Evolutionary conservation across 2,329 filamentous ascomycete genomes (phyloP).

Genomic region (Emergomyces pasteurianus): DNA sequence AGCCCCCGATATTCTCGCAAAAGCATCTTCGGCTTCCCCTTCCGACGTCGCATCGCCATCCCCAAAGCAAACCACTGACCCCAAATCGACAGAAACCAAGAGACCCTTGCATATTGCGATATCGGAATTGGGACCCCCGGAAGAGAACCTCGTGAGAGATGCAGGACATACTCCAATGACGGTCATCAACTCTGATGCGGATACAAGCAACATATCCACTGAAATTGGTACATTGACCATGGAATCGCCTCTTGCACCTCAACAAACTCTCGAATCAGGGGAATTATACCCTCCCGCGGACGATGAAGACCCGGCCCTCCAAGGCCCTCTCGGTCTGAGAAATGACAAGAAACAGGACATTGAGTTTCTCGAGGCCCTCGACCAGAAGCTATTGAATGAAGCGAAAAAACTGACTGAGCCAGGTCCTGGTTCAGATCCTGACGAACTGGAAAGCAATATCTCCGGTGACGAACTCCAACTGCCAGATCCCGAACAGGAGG

Average conservation of each 20-base stretch:
- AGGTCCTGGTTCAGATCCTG: constrained; percentile 11
- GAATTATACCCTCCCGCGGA: constrained; percentile 32
- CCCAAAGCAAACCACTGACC: constrained; percentile 8
- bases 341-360: constrained; percentile 30
- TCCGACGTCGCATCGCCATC: constrained; percentile 14
- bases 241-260: constrained; percentile 23
- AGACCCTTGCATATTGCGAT: constrained; percentile 9
- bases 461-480: constrained; percentile 17
- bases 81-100: constrained; percentile 13
- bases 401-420: constrained; percentile 22
- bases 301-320: constrained; percentile 32
- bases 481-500: constrained; percentile 23
- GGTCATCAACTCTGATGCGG: constrained; percentile 25
- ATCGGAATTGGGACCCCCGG: constrained; percentile 27
- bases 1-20: constrained; percentile 31
- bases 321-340: constrained; percentile 31
- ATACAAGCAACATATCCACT: constrained; percentile 18
- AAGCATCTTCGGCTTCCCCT: constrained; percentile 27
- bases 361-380: constrained; percentile 30
- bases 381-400: constrained; percentile 33
- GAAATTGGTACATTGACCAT: constrained; percentile 13
- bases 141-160: constrained; percentile 29
- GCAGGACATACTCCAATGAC: constrained; percentile 36
- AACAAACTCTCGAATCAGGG: constrained; percentile 13
- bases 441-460: constrained; percentile 8